Base-by-base conservation (phyloP, 441 rosid genomes). In the Adansonia gregorii region DNA sequence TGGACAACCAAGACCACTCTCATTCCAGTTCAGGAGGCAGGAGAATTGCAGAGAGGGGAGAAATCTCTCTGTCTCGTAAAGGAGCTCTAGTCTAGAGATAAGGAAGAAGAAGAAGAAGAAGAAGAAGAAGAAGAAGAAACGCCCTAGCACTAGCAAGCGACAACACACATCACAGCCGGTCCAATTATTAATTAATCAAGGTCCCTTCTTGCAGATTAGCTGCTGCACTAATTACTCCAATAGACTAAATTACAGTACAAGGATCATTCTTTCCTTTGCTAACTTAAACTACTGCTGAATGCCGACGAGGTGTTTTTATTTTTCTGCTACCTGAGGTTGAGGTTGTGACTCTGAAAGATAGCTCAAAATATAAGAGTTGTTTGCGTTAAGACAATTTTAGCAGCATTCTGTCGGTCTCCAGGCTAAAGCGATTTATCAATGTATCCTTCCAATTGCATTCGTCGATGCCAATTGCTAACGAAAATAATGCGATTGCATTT, bases 1-100 rank as follows among this genome's bases (percentile, higher is more conserved):
- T 70, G 66, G 89, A 58, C 15, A 70, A 72, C 56, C 77, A 82
- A 58, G 48, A 75, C 35, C 56, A 49, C 54, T 72, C 80, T 74
- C 64, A 78, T 8, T 80, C 67, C 46, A 43, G 46, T 35, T 2
- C 41, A 35, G 41, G 41, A 35, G 41, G 41, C 41, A 35, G 41
- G 46, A 43, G 46, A 6, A 43, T 43, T 43, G 46, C 8, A 8
- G 68, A 78, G 22, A 43, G 48, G 59, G 85, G 80, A 78, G 83
- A 83, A 19, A n/a, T 43, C 48, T 49, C 78, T 15, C 6, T 35
- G 41, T 35, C 41, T 35, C 41, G 4, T 35, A 35, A 35, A 35
- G 41, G 6, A 35, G 6, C 41, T 35, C 41, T 35, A 35, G 41
- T 35, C 41, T 35, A 35, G 41, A 35, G 41, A 35, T 35, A 35